Conservation (phyloP, 306 rosid species). For the Citrullus amarus region DNA sequence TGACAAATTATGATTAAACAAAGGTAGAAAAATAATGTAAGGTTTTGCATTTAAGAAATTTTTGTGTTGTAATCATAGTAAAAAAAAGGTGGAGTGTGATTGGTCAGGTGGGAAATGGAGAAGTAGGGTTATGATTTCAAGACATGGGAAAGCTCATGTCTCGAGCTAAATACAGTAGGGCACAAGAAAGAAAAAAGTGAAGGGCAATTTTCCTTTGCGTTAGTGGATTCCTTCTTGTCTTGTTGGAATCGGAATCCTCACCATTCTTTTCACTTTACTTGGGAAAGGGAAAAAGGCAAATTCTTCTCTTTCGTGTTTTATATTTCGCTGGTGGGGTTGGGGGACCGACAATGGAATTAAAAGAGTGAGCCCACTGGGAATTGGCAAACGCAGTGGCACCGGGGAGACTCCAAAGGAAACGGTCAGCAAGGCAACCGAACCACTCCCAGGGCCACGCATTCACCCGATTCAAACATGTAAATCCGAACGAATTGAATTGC, state of each 20-base stretch:
- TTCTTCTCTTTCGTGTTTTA: neutral
- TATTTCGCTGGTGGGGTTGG: neutral
- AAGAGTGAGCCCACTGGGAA: too few relatives aligned
- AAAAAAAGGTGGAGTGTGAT: constrained; percentile 6
- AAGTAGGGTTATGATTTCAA: constrained; percentile 8
- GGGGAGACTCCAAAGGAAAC: too few relatives aligned
- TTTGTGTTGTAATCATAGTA: constrained; percentile 10
- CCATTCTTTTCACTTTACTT: constrained; percentile 4
- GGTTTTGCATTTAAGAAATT: too few relatives aligned
- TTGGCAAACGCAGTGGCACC: too few relatives aligned
- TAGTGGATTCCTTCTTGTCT: neutral
- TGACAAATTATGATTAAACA: too few relatives aligned
- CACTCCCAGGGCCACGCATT: too few relatives aligned
- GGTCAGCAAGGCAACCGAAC: too few relatives aligned
- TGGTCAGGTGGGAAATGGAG: neutral
- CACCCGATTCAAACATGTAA: too few relatives aligned
- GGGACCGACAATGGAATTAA: too few relatives aligned
- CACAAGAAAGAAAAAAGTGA: constrained; percentile 18
- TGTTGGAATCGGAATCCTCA: constrained; percentile 35
- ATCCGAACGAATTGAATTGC: too few relatives aligned
- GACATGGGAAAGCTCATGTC: constrained; percentile 25
- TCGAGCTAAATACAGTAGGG: neutral
- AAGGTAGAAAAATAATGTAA: too few relatives aligned
- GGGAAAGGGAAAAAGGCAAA: constrained; percentile 5
- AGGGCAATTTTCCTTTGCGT: too few relatives aligned